Evolutionary conservation across 768 basidiomycete species (phyloP).

Genomic region (Mycena metata): DNA sequence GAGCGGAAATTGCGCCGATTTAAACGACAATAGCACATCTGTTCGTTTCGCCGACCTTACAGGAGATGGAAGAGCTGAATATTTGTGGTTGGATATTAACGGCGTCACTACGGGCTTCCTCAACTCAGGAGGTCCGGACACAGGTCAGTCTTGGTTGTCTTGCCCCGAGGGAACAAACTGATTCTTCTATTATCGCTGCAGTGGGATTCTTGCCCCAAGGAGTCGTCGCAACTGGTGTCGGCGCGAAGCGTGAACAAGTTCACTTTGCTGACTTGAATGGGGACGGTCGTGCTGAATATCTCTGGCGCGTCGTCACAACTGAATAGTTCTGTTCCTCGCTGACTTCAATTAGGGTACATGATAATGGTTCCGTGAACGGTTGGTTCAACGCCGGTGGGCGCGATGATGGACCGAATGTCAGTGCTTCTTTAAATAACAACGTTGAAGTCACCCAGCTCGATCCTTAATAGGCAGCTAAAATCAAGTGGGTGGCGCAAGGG

Average conservation of each 20-base stretch:
- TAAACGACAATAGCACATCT: constrained; percentile 16
- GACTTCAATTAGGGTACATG: constrained; percentile 2
- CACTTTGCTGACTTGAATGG: constrained; percentile 27
- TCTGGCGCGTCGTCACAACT: neutral
- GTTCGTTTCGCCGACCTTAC: constrained; percentile 24
- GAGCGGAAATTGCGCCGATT: neutral
- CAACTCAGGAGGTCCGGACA: neutral
- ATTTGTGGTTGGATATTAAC: constrained; percentile 9
- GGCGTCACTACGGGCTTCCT: constrained; percentile 6
- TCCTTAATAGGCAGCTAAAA: constrained; percentile 11
- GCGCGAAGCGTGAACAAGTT: constrained; percentile 2
- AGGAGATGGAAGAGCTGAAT: constrained; percentile 17
- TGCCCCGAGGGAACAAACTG: too few species aligned
- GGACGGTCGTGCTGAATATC: constrained; percentile 24
- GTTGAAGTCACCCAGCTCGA: neutral
- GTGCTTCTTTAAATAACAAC: neutral
- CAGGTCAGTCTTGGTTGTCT: neutral
- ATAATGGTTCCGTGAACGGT: constrained; percentile 21
- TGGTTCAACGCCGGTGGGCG: constrained; percentile 18
- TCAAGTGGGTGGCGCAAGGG: constrained; percentile 4
- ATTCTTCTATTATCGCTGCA: neutral
- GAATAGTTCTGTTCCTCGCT: too few species aligned
- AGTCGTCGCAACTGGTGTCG: constrained; percentile 1
- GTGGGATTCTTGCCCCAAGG: constrained; percentile 11
- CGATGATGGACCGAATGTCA: constrained; percentile 19